Base-by-base conservation (phyloP, 2,329 filamentous ascomycete genomes). In the Fusarium graminum region DNA sequence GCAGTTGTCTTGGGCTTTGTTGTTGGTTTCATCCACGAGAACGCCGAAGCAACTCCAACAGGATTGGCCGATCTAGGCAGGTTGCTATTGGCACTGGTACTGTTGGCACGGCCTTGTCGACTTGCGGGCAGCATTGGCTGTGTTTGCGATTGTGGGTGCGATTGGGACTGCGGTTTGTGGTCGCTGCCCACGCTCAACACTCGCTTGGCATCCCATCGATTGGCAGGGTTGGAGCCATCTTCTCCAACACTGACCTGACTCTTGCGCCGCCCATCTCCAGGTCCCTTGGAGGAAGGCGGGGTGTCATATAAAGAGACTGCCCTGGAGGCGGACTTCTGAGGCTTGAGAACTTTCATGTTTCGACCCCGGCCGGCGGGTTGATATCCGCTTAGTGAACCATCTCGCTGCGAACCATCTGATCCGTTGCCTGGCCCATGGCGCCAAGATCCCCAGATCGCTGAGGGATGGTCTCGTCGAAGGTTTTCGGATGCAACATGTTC, bases 311-410 rank as follows among this genome's bases (percentile, higher is more conserved):
- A 76, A 3, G 82, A 71, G 1, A 84, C 84, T 0, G 83, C 83
- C 59, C 82, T 82, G 1, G 89, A 85, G 22, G 80, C 79, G 7
- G 89, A 83, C 75, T 93, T 95, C 55, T 85, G 85, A 2, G 94
- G 89, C 73, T 93, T 93, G 51, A 98, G 82, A 3, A 97, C 90
- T 81, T 97, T 98, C 91, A 98, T 98, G 49, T 88, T 89, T 47
- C 91, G 87, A 16, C 81, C 79, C 45, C 88, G 82, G 74, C 88
- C 79, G 67, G 89, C 82, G 70, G 89, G 90, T 74, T 92, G 90
- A 74, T 93, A 92, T 26, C 89, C 88, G 70, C 88, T 89, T 67
- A 86, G 77, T 52, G 83, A 83, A 3, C 79, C 78, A 66, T 79
- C 86, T 56, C 82, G 85, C n/a, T 77, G 75, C 11, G 81, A 79